Base-by-base conservation (phyloP, 805 yeast species). In the Candida dajiaensis region DNA sequence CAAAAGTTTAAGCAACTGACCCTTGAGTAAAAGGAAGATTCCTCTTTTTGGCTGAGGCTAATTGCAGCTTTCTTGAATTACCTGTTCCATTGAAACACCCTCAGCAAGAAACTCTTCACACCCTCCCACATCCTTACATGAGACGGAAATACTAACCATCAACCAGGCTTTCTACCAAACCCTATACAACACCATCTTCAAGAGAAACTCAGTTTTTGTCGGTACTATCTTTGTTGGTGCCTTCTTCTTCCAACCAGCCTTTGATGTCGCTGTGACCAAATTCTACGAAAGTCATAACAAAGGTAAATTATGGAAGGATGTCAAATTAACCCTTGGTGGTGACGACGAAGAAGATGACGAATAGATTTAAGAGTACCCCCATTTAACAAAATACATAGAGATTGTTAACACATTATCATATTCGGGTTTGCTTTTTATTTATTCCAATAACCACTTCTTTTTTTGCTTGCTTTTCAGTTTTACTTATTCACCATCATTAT, bases 121-220 rank as follows among this genome's bases (percentile, higher is more conserved):
- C 15, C 12, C 31, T 8, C n/a, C 16, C 20, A 33, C 36, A 16
- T 2, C 11, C 13, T 4, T 20, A 33, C 31, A 28, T 28, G 20
- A 33, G 20, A 33, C 36, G 12, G 15, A n/a, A 33, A 33, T 33
- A 33, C 36, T 33, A 33, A 33, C 36, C 3, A 45, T 49, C 42
- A 21, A 11, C n/a, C 49, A 64, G 71, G 58, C 72, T 49, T 58
- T 67, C 56, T 62, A 69, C 57, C 63, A 84, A 39, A 65, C 78
- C 40, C 61, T 81, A 51, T 81, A 78, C 78, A 83, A 81, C 77
- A 68, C 74, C 33, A 59, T 85, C 47, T 83, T 87, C 78, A 88
- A 88, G 79, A 87, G 97, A 78, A 90, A 92, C 81, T 79, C 97
- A 41, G 74, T 85, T 52, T 88, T 77, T 70, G 96, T 90, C 52